Percentiles rank a stretch among this genome's conserved stretches.
Evolutionary conservation across 2,329 filamentous ascomycete species (phyloP).

Genomic region (Cytospora mali): DNA sequence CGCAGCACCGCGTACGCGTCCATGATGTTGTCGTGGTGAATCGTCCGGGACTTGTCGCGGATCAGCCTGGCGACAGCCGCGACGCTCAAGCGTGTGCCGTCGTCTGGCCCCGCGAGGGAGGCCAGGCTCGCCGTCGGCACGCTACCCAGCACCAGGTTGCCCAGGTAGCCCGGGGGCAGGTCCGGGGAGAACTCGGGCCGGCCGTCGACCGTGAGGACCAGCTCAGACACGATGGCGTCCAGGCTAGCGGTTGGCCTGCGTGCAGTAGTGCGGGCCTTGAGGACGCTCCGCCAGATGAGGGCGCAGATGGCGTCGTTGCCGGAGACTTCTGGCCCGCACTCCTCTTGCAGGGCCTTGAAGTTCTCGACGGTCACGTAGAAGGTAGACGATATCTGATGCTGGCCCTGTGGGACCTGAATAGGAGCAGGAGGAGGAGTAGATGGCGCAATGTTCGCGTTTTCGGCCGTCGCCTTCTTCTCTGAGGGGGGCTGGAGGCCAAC

Average conservation of each 20-base stretch:
- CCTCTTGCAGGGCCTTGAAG: slow-evolving; percentile 13
- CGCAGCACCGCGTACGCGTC: slow-evolving; percentile 22
- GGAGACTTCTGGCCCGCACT: background rate
- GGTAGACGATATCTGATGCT: slow-evolving; percentile 15
- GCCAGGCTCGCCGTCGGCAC: slow-evolving; percentile 2
- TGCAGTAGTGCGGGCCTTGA: slow-evolving; percentile 21
- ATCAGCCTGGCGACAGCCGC: slow-evolving; percentile 20
- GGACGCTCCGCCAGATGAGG: slow-evolving; percentile 28
- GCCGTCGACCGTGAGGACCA: slow-evolving; percentile 22
- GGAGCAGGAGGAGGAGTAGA: no score
- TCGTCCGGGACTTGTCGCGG: slow-evolving; percentile 4
- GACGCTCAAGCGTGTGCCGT: no score
- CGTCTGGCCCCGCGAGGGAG: slow-evolving; percentile 10
- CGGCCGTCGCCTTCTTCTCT: background rate
- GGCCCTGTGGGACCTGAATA: no score
- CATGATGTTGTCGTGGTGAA: slow-evolving; percentile 8
- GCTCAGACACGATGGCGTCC: background rate
- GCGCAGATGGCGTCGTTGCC: slow-evolving; percentile 28
- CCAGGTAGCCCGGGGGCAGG: slow-evolving; percentile 26
- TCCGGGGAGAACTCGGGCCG: slow-evolving; percentile 20
- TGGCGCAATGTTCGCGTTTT: no score
- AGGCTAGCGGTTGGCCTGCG: background rate
- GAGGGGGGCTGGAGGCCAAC: background rate
- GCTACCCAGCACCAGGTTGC: slow-evolving; percentile 26
- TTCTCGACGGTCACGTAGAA: slow-evolving; percentile 28